Evolutionary conservation across 371 early-diverging fungal species (phyloP), one percentile per base, ranked within the genome.

Genomic region (Massospora cicadina): DNA sequence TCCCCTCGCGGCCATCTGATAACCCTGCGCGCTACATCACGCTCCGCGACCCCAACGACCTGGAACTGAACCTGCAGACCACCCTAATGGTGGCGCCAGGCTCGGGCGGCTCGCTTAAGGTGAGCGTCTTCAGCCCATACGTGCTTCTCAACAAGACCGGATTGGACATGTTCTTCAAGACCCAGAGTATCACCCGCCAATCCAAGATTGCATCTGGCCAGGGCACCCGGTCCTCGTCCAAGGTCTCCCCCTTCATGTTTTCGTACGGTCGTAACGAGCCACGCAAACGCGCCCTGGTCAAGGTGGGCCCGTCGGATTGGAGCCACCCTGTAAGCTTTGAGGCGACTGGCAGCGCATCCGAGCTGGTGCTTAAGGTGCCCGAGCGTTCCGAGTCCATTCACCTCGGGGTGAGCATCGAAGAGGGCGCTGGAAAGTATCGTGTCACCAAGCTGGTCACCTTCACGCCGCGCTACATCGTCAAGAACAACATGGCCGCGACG

Each of bases 101-200:
- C 57, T 82, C 84, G 1, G 86, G 86, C 13, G 84, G 86, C 23
- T 80, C 86, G 2, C 76, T 77, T 67, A 81, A 79, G 64, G 80
- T 81, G 62, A 82, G 81, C 63, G 75, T 85, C 2, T 85, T 75
- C 69, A 74, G 81, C 68, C 86, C 84, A 0, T 84, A 91, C 64
- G 83, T 95, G 10, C 77, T 98, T 69, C 73, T 98, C 65, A 98
- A 98, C 77, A 90, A 91, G 71, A 90, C 96, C 0, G 91, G 93
- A 0, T 68, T 90, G 33, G 80, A 84, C 25, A 81, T 96, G 62
- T 67, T 74, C 10, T 89, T 91, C 75, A 87, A 83, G 64, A 81
- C 88, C 57, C 84, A 87, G 62, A 87, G 87, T 5, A 66, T 86
- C 54, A 80, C 90, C 60, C 75, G 85, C 67, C 78, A 81, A n/a